Evolutionary conservation across 345 rosid species (phyloP).

Genomic region (Arabis hirsuta): DNA sequence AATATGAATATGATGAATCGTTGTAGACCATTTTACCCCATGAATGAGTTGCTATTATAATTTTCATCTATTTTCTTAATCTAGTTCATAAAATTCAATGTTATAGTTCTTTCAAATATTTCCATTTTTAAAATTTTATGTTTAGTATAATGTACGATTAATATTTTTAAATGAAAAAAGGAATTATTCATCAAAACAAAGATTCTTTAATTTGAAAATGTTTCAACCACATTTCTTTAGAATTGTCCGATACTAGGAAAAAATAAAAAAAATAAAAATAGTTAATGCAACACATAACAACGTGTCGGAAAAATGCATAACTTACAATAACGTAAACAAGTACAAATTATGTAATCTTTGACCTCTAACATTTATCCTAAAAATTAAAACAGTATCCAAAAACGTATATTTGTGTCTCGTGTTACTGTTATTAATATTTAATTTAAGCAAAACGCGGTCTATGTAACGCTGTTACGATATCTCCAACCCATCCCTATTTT

Average conservation of each 20-base stretch:
- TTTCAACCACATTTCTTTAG: not conserved
- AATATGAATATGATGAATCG: not conserved
- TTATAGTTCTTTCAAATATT: not conserved
- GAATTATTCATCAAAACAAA: too few relatives aligned
- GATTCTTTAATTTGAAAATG: not conserved
- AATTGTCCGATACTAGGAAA: not conserved
- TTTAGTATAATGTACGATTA: not conserved
- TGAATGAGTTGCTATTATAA: not conserved
- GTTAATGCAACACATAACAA: not conserved
- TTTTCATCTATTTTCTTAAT: not conserved
- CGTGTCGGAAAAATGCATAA: not conserved
- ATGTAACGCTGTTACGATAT: too few relatives aligned
- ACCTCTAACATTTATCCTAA: not conserved
- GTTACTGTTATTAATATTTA: not conserved
- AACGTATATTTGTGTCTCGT: not conserved
- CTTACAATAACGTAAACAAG: constrained; percentile 2
- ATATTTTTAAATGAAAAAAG: not conserved
- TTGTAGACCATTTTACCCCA: not conserved
- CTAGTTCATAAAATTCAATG: not conserved
- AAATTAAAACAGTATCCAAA: not conserved
- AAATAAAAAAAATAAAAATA: too few relatives aligned
- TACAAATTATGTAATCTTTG: not conserved
- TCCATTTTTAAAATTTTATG: not conserved
- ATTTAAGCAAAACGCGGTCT: too few relatives aligned
- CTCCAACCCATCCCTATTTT: too few relatives aligned